These are phyloP conservation scores for Pseudopyricularia javanii DNA, from an alignment of 2,329 filamentous ascomycete genomes.

Conservation along the genomic window DNA sequence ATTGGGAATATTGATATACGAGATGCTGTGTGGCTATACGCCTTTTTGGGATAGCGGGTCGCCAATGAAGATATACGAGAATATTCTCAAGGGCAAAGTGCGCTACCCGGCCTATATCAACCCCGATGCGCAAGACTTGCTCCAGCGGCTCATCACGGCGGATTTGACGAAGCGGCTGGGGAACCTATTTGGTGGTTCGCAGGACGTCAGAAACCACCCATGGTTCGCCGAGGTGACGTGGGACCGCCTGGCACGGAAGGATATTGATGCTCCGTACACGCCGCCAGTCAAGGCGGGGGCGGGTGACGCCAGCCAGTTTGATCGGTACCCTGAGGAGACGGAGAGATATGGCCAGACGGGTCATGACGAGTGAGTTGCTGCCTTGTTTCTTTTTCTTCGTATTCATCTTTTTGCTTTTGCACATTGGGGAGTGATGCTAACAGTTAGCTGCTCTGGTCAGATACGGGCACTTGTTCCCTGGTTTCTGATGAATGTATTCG, in stretches of 20 bases:
- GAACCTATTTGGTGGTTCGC: constrained; percentile 80
- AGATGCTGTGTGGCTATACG: constrained; percentile 98
- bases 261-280: constrained; percentile 96
- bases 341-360: constrained; percentile 76
- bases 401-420: background rate
- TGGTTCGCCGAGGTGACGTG: constrained; percentile 98
- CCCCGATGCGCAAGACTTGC: constrained; percentile 81
- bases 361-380: constrained; percentile 66
- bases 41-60: constrained; percentile 98
- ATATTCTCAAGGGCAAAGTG: constrained; percentile 88
- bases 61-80: constrained; percentile 99
- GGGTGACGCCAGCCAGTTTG: constrained; percentile 93
- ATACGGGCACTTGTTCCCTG: constrained; percentile 62
- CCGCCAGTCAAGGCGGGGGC: constrained; percentile 88
- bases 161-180: constrained; percentile 92
- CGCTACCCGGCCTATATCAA: constrained; percentile 97
- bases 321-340: constrained; percentile 94
- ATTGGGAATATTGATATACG: constrained; percentile 93
- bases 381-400: background rate
- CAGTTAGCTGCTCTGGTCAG: constrained; percentile 25
- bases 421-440: background rate
- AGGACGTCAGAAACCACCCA: constrained; percentile 87
- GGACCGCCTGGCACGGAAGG: constrained; percentile 87
- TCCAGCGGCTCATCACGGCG: constrained; percentile 84
- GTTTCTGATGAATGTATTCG: constrained; percentile 47